Evolutionary conservation across 2,329 filamentous ascomycete genomes (phyloP).

Genomic region (Fusarium proliferatum): DNA sequence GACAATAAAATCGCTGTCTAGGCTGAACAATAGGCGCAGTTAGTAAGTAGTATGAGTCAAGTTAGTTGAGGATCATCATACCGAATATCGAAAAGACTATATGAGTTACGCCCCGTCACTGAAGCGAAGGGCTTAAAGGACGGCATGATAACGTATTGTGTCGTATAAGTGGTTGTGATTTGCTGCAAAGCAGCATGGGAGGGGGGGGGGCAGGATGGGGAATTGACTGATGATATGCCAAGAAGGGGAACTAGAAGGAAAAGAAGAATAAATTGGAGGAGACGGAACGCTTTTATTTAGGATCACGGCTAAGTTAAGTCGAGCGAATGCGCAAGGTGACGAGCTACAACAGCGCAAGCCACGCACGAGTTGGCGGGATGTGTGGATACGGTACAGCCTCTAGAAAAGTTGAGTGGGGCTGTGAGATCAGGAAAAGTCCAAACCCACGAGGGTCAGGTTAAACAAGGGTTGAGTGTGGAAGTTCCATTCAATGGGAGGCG

Average conservation of each 20-base stretch:
- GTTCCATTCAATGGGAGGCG: constrained; percentile 35
- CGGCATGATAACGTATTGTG: constrained; percentile 57
- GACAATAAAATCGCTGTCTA: constrained; percentile 83
- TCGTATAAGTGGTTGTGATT: constrained; percentile 18
- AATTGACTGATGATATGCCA: constrained; percentile 34
- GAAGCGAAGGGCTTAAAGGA: constrained; percentile 67
- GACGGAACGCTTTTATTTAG: constrained; percentile 44
- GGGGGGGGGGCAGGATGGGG: constrained; percentile 4
- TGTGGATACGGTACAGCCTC: constrained; percentile 38
- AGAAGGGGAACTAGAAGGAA: constrained; percentile 34
- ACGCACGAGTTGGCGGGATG: constrained; percentile 39
- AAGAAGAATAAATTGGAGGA: constrained; percentile 40
- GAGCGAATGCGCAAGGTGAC: constrained; percentile 32
- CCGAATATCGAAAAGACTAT: constrained; percentile 69
- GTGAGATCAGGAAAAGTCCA: constrained; percentile 39
- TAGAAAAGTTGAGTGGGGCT: constrained; percentile 37
- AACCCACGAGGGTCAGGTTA: constrained; percentile 28
- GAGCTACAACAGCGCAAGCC: constrained; percentile 37
- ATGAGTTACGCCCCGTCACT: constrained; percentile 62
- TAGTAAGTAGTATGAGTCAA: neutral
- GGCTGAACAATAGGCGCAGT: constrained; percentile 56
- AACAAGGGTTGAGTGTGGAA: constrained; percentile 33
- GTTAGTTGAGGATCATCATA: constrained; percentile 48
- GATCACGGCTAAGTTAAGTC: constrained; percentile 33
- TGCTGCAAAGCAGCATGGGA: constrained; percentile 28